Conservation (phyloP, 1,284 basidiomycete genomes). For the Ustilago trichophora region DNA sequence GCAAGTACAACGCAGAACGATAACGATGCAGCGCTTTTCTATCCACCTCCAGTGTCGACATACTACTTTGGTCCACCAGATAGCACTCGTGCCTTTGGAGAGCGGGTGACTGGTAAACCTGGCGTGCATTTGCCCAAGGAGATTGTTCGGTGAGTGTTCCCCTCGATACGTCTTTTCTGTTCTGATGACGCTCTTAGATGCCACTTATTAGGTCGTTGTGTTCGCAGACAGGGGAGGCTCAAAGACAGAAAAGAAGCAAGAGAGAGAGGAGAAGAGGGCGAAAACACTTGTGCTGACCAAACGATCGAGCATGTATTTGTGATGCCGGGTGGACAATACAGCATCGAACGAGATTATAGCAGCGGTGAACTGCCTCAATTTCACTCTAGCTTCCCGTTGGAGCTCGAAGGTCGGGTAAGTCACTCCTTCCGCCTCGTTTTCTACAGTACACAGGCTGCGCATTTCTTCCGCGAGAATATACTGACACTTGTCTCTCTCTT, state of each 20-base stretch:
- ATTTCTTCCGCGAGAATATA: no score
- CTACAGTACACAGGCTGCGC: no score
- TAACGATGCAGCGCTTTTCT: not conserved
- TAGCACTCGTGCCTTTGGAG: constrained; percentile 75
- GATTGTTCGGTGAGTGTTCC: constrained; percentile 70
- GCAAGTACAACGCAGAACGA: no score
- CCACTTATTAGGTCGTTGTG: no score
- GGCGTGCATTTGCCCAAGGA: constrained; percentile 84
- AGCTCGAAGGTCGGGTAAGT: constrained; percentile 79
- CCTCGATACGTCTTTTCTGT: not conserved
- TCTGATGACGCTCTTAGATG: no score
- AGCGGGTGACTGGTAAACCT: constrained; percentile 78
- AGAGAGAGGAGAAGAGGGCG: no score
- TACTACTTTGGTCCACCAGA: constrained; percentile 56
- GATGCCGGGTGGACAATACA: no score
- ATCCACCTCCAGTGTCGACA: constrained; percentile 18
- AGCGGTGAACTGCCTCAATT: constrained; percentile 81
- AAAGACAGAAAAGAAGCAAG: no score
- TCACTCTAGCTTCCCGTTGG: constrained; percentile 79
- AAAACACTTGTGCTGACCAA: no score
- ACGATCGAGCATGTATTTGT: no score
- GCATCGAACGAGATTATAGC: constrained; percentile 82
- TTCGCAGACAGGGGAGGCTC: no score
- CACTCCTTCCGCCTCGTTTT: no score
- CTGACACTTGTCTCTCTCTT: not conserved